Percentiles rank a stretch among this genome's conserved stretches.
Evolutionary conservation across 148 eudicot genomes (phyloP).

Genomic region (Chenopodium formosanum): DNA sequence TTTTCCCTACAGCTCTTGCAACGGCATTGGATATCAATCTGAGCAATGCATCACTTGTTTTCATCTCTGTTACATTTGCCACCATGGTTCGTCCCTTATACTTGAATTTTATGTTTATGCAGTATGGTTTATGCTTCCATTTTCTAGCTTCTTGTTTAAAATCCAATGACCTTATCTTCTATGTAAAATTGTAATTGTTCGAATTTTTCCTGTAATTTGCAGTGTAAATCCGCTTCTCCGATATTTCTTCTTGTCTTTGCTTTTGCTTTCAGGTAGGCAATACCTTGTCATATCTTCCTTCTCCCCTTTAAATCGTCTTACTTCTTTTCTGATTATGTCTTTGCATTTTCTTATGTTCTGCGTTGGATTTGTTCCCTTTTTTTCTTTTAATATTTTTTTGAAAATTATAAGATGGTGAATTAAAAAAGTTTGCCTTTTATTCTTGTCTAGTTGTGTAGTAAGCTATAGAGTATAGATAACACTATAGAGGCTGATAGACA

Average conservation of each 20-base stretch:
- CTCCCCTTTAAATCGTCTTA: neutral
- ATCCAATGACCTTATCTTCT: neutral
- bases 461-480: neutral
- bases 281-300: neutral
- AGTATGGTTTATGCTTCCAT: constrained; percentile 1
- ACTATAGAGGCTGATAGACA: neutral
- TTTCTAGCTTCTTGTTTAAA: neutral
- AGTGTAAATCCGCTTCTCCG: constrained; percentile 98
- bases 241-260: constrained; percentile 95
- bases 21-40: constrained; percentile 94
- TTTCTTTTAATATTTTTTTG: too few relatives aligned
- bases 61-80: constrained; percentile 97
- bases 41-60: constrained; percentile 98
- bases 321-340: neutral
- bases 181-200: constrained; percentile 2
- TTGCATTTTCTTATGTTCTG: neutral
- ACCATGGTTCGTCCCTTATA: constrained; percentile 73
- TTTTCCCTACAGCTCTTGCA: constrained; percentile 91
- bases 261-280: constrained; percentile 88
- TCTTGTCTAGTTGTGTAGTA: neutral
- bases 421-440: neutral
- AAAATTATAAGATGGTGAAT: neutral
- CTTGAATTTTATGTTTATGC: constrained; percentile 15
- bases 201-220: constrained; percentile 35
- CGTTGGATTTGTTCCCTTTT: neutral